phyloP scores from a whole-genome alignment of 1,284 basidiomycete species.

The Fomes fomentarius region DNA sequence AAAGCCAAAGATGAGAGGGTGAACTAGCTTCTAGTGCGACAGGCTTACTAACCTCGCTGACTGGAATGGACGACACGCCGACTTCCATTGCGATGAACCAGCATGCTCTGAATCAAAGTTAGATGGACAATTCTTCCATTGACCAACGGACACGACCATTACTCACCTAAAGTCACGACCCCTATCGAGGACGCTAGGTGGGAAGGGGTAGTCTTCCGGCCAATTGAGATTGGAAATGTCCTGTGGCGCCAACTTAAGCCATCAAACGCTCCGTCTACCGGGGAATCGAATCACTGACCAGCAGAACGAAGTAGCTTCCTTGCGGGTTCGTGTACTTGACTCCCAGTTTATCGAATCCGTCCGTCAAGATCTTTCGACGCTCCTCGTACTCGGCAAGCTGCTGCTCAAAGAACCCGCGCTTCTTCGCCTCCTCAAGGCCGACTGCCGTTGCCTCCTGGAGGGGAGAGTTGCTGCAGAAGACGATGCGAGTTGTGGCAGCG shows the following conservation, averaged over 20 bases:
- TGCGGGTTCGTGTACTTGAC: conserved; percentile 88
- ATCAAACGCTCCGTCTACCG: too few relatives aligned
- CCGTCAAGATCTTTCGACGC: conserved; percentile 73
- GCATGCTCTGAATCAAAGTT: conserved; percentile 58
- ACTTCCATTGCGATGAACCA: conserved; percentile 92
- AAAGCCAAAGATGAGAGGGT: conserved; percentile 9
- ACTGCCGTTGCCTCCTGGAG: conserved; percentile 91
- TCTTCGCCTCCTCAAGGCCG: conserved; percentile 78
- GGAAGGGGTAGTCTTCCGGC: conserved; percentile 86
- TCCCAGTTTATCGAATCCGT: conserved; percentile 85
- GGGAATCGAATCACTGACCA: conserved; percentile 54
- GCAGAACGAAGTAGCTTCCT: conserved; percentile 88
- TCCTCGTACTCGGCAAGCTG: conserved; percentile 85
- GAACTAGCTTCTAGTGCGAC: not conserved
- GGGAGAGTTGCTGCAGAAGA: conserved; percentile 93
- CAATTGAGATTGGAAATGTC: conserved; percentile 84
- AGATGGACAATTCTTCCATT: not conserved
- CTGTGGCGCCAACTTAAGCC: conserved; percentile 39
- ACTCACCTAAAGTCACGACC: conserved; percentile 86
- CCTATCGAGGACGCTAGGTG: conserved; percentile 74
- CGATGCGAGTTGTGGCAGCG: conserved; percentile 91
- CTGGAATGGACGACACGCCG: conserved; percentile 90
- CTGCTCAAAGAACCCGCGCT: conserved; percentile 79
- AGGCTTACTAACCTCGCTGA: conserved; percentile 84
- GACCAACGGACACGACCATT: conserved; percentile 22